Evolutionary conservation across 495 filamentous ascomycete species (phyloP), one percentile per base, ranked within the genome.

Genomic region (Hypomontagnella submonticulosa): DNA sequence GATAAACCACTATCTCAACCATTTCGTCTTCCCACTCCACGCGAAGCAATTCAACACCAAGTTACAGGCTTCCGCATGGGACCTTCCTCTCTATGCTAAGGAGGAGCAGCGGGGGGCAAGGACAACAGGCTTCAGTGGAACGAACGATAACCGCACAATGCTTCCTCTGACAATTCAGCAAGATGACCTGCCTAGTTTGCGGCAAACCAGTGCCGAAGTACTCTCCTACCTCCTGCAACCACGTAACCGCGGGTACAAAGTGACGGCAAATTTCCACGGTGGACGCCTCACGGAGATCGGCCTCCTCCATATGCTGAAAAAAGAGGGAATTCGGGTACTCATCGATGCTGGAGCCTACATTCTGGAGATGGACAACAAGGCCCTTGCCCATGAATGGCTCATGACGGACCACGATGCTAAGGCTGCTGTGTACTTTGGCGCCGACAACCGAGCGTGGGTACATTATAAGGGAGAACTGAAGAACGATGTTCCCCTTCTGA

Each of bases 71-170:
- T 83, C 76, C 19, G 78, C 83, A 0, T 87, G 82, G 84, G 84
- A 87, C 58, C 73, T 86, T 13, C 80, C 83, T 0, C 56, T 81
- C 3, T 71, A 54, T 53, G 66, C 69, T 3, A 15, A 52, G 19
- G 47, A 30, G 1, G 13, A 49, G 0, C 61, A 40, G 47, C 71
- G 43, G 6, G n/a, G 36, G 6, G 44, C 63, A 15, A 63, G 67
- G 36, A 84, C 83, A 0, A 85, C 84, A 0, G 84, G 84, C 1
- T 87, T 87, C 64, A 83, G 79, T 40, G 84, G 84, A 0, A 86
- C 84, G 0, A 86, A 85, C 42, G 83, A 87, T 61, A 79, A 76
- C 44, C 71, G 79, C 13, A 50, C 61, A 1, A 75, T 83, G 72
- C 68, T 86, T 8, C 84, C 84, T 1, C 52, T 87, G 13, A 84